Conservation (phyloP, 2,329 filamentous ascomycete species). For the Rosellinia necatrix region DNA sequence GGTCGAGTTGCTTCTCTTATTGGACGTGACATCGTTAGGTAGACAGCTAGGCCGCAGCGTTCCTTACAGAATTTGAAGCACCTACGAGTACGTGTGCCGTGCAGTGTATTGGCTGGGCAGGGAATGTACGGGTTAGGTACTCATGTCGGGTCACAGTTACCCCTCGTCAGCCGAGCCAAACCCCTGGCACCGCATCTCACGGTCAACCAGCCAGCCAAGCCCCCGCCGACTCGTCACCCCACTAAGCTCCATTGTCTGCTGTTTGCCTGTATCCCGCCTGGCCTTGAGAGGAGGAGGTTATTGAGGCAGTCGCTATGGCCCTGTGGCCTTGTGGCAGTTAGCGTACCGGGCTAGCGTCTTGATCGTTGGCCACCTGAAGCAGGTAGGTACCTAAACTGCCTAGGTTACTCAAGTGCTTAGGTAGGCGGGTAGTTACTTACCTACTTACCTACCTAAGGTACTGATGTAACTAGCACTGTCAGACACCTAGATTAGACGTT, state of each 20-base stretch:
- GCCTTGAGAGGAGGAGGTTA: neutral
- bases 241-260: constrained; percentile 11
- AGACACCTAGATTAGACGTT: too few species aligned
- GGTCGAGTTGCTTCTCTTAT: too few species aligned
- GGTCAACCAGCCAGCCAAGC: constrained; percentile 16
- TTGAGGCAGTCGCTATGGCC: too few species aligned
- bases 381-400: too few species aligned
- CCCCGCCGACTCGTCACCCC: constrained; percentile 24
- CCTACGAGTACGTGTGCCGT: constrained; percentile 23
- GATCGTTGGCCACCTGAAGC: too few species aligned
- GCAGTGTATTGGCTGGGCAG: constrained; percentile 17
- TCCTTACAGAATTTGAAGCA: constrained; percentile 4
- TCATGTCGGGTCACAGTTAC: constrained; percentile 12
- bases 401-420: too few species aligned
- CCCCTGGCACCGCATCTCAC: constrained; percentile 10
- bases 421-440: too few species aligned
- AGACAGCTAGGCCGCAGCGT: constrained; percentile 6
- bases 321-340: too few species aligned
- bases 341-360: too few species aligned
- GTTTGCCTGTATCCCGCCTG: constrained; percentile 9
- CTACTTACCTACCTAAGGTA: too few species aligned
- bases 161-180: constrained; percentile 25
- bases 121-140: neutral
- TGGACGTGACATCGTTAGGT: constrained; percentile 6
- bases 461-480: too few species aligned